phyloP scores from a whole-genome alignment of 2,329 filamentous ascomycete species.

The Bipolaris victoriae region DNA sequence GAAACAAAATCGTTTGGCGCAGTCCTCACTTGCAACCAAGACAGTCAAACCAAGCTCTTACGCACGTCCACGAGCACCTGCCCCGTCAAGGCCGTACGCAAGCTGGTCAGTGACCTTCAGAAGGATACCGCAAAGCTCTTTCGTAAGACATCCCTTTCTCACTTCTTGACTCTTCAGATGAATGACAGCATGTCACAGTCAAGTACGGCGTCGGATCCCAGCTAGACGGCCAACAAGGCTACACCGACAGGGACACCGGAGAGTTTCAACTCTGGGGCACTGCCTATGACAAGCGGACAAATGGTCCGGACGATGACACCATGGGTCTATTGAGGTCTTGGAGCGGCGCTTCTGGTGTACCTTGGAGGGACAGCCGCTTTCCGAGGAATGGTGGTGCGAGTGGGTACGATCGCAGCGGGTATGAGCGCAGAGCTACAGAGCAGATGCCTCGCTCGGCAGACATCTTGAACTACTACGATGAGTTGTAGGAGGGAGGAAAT shows the following conservation, averaged over 20 bases:
- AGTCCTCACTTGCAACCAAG: slow-evolving; percentile 90
- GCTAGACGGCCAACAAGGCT: slow-evolving; percentile 26
- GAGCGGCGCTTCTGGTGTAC: slow-evolving; percentile 3
- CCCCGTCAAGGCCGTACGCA: slow-evolving; percentile 64
- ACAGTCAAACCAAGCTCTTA: slow-evolving; percentile 75
- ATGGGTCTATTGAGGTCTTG: slow-evolving; percentile 4
- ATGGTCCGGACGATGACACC: slow-evolving; percentile 22
- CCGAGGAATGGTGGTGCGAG: neutral
- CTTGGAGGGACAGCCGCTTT: neutral
- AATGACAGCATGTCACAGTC: slow-evolving; percentile 14
- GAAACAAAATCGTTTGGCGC: slow-evolving; percentile 72
- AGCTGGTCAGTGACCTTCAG: slow-evolving; percentile 27
- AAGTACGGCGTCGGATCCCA: slow-evolving; percentile 29
- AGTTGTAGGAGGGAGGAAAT: neutral
- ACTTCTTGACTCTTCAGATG: neutral
- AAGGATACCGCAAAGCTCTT: slow-evolving; percentile 32
- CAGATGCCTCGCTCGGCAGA: neutral
- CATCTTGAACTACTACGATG: neutral
- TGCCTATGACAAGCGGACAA: neutral
- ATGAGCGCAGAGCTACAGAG: neutral
- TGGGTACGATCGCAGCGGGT: neutral
- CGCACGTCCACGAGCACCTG: slow-evolving; percentile 73
- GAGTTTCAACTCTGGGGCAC: slow-evolving; percentile 15
- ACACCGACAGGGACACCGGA: slow-evolving; percentile 6
- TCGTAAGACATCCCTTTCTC: slow-evolving; percentile 15